Conservation (phyloP, 257 asterid genomes). For the Euphrasia confusa region DNA sequence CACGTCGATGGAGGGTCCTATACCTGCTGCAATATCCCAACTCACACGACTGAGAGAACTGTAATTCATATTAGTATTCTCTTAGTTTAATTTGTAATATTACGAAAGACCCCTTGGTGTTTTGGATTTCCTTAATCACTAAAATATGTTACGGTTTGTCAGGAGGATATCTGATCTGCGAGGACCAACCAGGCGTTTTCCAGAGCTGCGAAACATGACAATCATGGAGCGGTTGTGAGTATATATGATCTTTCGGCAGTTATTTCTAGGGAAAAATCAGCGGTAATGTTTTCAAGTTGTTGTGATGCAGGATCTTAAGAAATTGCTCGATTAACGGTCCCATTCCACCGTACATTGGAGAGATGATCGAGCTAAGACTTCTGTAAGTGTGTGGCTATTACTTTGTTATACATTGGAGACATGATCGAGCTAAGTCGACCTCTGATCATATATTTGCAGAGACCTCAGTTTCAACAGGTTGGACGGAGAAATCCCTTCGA, state of each 20-base stretch:
- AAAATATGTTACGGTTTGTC: conserved; percentile 10
- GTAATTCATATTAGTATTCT: neutral
- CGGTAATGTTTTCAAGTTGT: conserved; percentile 17
- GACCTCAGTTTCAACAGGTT: conserved; percentile 81
- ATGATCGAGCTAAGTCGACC: too few relatives aligned
- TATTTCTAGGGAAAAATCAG: neutral
- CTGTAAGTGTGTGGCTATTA: conserved; percentile 60
- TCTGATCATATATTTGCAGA: conserved; percentile 34
- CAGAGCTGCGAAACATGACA: conserved; percentile 37
- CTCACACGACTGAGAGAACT: neutral
- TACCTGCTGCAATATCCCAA: neutral
- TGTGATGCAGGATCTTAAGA: conserved; percentile 59
- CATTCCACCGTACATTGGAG: conserved; percentile 53
- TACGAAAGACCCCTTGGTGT: too few relatives aligned
- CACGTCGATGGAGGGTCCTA: conserved; percentile 8
- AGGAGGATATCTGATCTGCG: conserved; percentile 74
- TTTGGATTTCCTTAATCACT: too few relatives aligned
- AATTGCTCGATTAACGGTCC: conserved; percentile 69
- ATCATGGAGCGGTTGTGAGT: conserved; percentile 49
- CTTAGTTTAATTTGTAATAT: too few relatives aligned
- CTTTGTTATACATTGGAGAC: neutral
- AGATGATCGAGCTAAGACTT: conserved; percentile 24
- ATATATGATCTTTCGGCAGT: conserved; percentile 25
- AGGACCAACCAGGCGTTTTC: conserved; percentile 50
- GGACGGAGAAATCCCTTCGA: conserved; percentile 47